Evolutionary conservation across 768 basidiomycete genomes (phyloP).

Genomic region (Gelatoporia subvermispora): DNA sequence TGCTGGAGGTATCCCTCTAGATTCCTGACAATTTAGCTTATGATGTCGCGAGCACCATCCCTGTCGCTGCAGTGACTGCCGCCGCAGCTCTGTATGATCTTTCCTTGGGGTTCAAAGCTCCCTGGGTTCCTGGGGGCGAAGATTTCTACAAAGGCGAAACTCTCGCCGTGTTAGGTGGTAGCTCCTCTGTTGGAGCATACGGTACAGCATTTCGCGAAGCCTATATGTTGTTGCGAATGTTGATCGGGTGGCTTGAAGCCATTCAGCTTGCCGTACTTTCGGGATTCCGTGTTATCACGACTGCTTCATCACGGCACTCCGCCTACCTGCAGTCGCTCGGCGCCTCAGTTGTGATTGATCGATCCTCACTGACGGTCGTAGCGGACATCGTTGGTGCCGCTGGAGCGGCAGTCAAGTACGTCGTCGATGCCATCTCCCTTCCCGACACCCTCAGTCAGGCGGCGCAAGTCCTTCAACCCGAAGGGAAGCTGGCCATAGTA

Average conservation of each 20-base stretch:
- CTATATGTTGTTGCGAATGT: background rate
- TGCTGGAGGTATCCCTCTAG: background rate
- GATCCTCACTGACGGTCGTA: constrained; percentile 8
- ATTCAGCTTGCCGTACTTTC: constrained; percentile 20
- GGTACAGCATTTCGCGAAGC: constrained; percentile 3
- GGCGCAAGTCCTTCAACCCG: constrained; percentile 31
- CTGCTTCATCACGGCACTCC: constrained; percentile 16
- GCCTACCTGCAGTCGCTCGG: constrained; percentile 17
- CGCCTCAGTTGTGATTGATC: constrained; percentile 22
- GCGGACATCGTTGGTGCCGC: constrained; percentile 13
- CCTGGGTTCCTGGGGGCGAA: constrained; percentile 19
- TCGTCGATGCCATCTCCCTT: constrained; percentile 21
- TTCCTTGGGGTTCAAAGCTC: constrained; percentile 13
- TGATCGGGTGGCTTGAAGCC: constrained; percentile 1
- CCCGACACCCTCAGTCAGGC: constrained; percentile 35
- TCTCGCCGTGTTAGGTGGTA: constrained; percentile 20
- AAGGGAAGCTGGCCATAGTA: constrained; percentile 30
- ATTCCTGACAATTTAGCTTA: constrained; percentile 26
- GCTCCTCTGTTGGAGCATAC: constrained; percentile 17
- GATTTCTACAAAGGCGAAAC: constrained; percentile 26
- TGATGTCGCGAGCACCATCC: constrained; percentile 27
- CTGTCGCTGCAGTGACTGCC: constrained; percentile 26
- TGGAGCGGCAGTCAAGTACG: background rate
- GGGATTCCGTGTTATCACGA: constrained; percentile 19
- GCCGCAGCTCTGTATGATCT: constrained; percentile 23